These are phyloP conservation scores for Pistacia integerrima DNA, from an alignment of 345 rosid species.

Conservation along the genomic window DNA sequence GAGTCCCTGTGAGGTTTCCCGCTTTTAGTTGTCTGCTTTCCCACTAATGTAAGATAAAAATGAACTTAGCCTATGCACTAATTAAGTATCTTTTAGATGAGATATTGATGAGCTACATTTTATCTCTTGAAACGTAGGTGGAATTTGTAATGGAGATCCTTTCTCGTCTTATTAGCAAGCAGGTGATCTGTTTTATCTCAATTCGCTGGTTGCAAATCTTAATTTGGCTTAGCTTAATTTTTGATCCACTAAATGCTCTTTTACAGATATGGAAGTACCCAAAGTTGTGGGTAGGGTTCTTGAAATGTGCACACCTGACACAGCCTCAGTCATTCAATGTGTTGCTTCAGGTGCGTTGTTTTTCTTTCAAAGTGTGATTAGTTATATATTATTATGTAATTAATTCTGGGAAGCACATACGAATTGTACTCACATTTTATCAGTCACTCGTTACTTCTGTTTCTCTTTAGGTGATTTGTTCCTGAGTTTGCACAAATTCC, in stretches of 20 bases:
- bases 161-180: slow-evolving; percentile 91
- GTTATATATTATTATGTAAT: background rate
- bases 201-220: slow-evolving; percentile 1
- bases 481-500: background rate
- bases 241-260: slow-evolving; percentile 21
- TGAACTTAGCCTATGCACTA: too few species aligned
- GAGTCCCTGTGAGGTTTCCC: too few species aligned
- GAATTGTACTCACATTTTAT: background rate
- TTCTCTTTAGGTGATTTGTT: background rate
- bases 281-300: slow-evolving; percentile 97
- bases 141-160: slow-evolving; percentile 94
- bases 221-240: slow-evolving; percentile 12
- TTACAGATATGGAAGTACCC: slow-evolving; percentile 97
- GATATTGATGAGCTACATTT: slow-evolving; percentile 3
- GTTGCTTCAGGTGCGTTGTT: slow-evolving; percentile 76
- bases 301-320: slow-evolving; percentile 82
- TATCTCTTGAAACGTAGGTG: slow-evolving; percentile 45
- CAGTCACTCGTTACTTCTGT: background rate
- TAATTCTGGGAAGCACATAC: background rate
- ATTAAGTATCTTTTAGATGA: background rate
- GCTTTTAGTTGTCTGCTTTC: too few species aligned
- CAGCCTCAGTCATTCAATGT: slow-evolving; percentile 91
- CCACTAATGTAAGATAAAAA: too few species aligned
- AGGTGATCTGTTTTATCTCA: slow-evolving; percentile 52
- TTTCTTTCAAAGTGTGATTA: background rate